Evolutionary conservation across 441 rosid genomes (phyloP).

Genomic region (Capsella rubella): DNA sequence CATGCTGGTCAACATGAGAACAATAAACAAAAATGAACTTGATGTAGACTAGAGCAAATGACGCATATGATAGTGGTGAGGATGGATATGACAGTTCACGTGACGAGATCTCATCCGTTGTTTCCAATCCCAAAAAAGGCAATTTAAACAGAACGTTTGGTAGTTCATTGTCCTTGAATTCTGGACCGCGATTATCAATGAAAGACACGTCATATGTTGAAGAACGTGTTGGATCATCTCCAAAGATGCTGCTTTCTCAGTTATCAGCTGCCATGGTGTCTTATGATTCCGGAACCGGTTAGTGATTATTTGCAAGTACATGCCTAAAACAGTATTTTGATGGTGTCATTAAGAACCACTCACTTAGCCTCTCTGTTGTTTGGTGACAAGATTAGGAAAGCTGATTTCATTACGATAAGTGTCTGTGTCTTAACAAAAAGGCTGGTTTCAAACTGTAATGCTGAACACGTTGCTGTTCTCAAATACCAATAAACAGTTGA

Average conservation of each 20-base stretch:
- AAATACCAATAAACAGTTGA: background rate
- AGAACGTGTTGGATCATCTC: constrained; percentile 67
- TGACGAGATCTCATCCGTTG: constrained; percentile 90
- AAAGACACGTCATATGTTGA: constrained; percentile 63
- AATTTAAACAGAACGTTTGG: constrained; percentile 69
- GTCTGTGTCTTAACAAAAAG: constrained; percentile 28
- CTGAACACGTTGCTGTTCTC: background rate
- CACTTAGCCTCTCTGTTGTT: constrained; percentile 14
- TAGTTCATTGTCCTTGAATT: constrained; percentile 79
- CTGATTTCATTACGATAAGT: constrained; percentile 6
- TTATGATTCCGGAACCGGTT: constrained; percentile 69
- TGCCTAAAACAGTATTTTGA: constrained; percentile 14
- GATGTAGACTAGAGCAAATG: constrained; percentile 80
- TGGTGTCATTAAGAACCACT: constrained; percentile 16
- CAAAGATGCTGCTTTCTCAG: constrained; percentile 63
- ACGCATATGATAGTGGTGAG: constrained; percentile 69
- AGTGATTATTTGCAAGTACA: constrained; percentile 32
- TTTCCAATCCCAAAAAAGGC: constrained; percentile 74
- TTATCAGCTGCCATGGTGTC: constrained; percentile 75
- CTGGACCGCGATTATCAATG: constrained; percentile 71
- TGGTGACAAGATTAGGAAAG: constrained; percentile 4
- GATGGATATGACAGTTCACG: constrained; percentile 94
- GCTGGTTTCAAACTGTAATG: constrained; percentile 11
- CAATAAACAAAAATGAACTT: constrained; percentile 22
- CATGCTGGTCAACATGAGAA: constrained; percentile 18